Evolutionary conservation across 2,329 filamentous ascomycete species (phyloP), one percentile per base, ranked within the genome.

Genomic region (Alternaria sp.): DNA sequence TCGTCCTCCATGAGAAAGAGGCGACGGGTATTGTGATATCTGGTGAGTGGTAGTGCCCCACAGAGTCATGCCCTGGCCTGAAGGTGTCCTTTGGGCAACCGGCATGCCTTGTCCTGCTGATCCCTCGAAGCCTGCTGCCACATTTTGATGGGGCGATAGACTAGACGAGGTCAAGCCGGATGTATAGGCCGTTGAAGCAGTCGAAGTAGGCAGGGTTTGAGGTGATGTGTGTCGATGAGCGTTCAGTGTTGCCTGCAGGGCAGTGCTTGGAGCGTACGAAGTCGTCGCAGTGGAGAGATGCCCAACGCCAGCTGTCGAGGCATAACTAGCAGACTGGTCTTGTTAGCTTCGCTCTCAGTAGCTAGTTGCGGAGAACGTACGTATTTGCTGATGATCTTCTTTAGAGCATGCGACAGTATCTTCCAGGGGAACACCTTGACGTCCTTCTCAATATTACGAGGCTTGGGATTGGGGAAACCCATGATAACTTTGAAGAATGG

Each of bases 401-500:
- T 97, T 69, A 99, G 86, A 0, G 96, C 95, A 63, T 89, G 87
- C 52, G 88, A 88, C 47, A 99, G 85, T 63, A 96, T 93, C 80
- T 93, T 96, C 96, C 96, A 99, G 5, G 93, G 91, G 76, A 98
- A 99, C 12, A 98, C 96, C 83, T 99, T 99, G 77, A 99, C 94
- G 75, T 98, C 95, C 83, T 99, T 99, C 84, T 98, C 96, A 68
- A 99, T 99, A 77, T 98, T 97, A 66, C 96, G 88, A 17, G 96
- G 96, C 81, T 98, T 98, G 2, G 96, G 96, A 64, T 91, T 92
- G 12, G 93, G 93, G 77, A 98, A 98, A 2, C 89, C 93, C 96
- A 99, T 99, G 82, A 99, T 98, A 73, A 97, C 87, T 83, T 97
- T 97, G 89, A 98, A 98, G 81, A 98, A 98, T 59, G 96, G 93